Evolutionary conservation across 805 yeast species (phyloP).

Genomic region (Candida ascalaphidarum): DNA sequence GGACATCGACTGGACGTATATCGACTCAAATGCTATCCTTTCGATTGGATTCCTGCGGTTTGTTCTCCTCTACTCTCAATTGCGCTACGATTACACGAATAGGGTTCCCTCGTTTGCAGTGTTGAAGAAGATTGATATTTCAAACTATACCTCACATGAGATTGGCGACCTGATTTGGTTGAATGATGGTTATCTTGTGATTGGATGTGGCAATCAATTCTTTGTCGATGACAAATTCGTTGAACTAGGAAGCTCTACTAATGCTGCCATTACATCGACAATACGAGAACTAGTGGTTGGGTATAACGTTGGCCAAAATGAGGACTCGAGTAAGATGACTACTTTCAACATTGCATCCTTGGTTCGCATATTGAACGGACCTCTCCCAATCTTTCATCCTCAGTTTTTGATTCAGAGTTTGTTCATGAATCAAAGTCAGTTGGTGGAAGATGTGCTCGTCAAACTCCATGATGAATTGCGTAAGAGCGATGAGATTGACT

Average conservation of each 20-base stretch:
- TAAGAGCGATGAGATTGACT: constrained; percentile 14
- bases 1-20: constrained; percentile 87
- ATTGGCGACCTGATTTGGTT: constrained; percentile 92
- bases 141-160: constrained; percentile 62
- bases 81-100: constrained; percentile 85
- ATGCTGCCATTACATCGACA: constrained; percentile 42
- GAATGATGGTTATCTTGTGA: constrained; percentile 64
- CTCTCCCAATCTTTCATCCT: constrained; percentile 85
- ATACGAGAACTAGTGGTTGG: constrained; percentile 32
- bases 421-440: constrained; percentile 47
- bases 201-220: constrained; percentile 86
- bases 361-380: constrained; percentile 77
- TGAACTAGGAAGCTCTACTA: constrained; percentile 16
- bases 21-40: constrained; percentile 46
- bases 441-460: constrained; percentile 51
- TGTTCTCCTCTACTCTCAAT: constrained; percentile 67
- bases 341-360: constrained; percentile 51
- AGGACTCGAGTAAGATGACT: constrained; percentile 6
- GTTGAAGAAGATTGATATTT: constrained; percentile 63
- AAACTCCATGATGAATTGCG: constrained; percentile 47
- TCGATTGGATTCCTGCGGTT: constrained; percentile 68
- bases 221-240: constrained; percentile 68
- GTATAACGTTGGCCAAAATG: constrained; percentile 7
- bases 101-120: constrained; percentile 69
- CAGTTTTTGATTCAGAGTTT: constrained; percentile 73